phyloP scores from a whole-genome alignment of 2,329 filamentous ascomycete species.

The Fusarium goolgardi region DNA sequence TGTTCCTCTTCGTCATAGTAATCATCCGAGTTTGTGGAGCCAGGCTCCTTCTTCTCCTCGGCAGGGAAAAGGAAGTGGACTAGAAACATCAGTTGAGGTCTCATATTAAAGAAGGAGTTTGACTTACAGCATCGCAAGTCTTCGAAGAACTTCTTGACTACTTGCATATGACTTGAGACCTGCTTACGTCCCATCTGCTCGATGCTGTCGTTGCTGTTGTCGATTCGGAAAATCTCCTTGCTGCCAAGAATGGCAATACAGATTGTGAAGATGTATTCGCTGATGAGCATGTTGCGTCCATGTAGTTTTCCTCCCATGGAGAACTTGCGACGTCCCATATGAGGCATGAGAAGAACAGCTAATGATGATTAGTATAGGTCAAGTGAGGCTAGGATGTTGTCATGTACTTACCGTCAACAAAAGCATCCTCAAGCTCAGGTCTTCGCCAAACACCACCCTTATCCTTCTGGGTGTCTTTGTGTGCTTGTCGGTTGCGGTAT shows the following conservation, averaged over 20 bases:
- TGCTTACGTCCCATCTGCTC: constrained; percentile 69
- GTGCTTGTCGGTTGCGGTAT: constrained; percentile 73
- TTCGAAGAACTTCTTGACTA: constrained; percentile 74
- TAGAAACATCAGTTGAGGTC: constrained; percentile 45
- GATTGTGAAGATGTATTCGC: constrained; percentile 69
- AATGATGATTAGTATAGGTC: constrained; percentile 38
- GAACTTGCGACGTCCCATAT: constrained; percentile 75
- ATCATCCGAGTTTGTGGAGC: constrained; percentile 71
- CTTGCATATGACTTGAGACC: constrained; percentile 77
- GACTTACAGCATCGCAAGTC: constrained; percentile 72
- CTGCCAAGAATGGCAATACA: constrained; percentile 55
- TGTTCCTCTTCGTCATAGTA: constrained; percentile 58
- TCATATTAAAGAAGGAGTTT: neutral
- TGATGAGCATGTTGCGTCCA: constrained; percentile 77
- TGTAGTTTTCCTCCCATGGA: constrained; percentile 72
- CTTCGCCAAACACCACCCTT: constrained; percentile 66
- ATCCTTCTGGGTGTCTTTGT: constrained; percentile 70
- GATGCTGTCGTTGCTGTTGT: constrained; percentile 58
- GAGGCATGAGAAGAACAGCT: constrained; percentile 74
- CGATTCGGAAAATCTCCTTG: constrained; percentile 58
- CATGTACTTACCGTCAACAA: constrained; percentile 69
- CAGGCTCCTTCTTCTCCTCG: constrained; percentile 65
- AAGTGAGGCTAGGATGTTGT: neutral
- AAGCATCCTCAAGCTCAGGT: constrained; percentile 72
- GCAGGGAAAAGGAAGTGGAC: constrained; percentile 71